Evolutionary conservation across 2,329 filamentous ascomycete genomes (phyloP), one percentile per base, ranked within the genome.

Genomic region (Sordariomycetes sp.): DNA sequence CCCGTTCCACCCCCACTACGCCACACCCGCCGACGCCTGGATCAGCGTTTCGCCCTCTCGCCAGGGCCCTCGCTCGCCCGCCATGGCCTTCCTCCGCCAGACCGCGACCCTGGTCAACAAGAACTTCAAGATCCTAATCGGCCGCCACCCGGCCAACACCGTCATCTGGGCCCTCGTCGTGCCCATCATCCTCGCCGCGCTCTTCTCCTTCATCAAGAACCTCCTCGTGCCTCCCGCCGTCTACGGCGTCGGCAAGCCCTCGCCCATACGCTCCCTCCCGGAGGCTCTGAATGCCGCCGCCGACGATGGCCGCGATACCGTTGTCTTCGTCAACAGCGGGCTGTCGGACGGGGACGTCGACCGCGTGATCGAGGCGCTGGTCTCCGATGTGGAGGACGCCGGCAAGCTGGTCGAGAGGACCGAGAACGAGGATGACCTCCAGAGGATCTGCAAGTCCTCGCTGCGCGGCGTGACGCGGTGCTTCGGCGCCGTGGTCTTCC

Each of bases 271-370:
- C 60, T 79, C 81, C 12, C 78, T 96, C 20, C 66, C 76, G 37
- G 74, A 88, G 61, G 89, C 85, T 1, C 77, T 96, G 35, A 67
- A 71, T 22, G 72, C 74, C 28, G 82, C 85, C 2, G 72, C 73
- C 18, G 76, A 76, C 12, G 70, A 70, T 28, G 83, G 84, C 20
- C 79, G 88, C 62, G 72, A 88, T 63, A 90, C 82, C 55, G 75
- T 96, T 16, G 85, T 86, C 14, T 89, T 97, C 59, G 85, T 96
- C 59, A 87, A 95, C 68, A 90, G 83, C 70, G 88, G 87, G 11
- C 72, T 81, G 56, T 75, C 74, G 0, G 86, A 83, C 11, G 89
- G 89, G 18, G 79, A 86, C 58, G 91, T 96, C 57, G 83, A 88
- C 59, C 74, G 74, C 14, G 84, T 94, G 20, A 90, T 96, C 60